Evolutionary conservation across 2,329 filamentous ascomycete genomes (phyloP).

Genomic region (Microdochium nivale): DNA sequence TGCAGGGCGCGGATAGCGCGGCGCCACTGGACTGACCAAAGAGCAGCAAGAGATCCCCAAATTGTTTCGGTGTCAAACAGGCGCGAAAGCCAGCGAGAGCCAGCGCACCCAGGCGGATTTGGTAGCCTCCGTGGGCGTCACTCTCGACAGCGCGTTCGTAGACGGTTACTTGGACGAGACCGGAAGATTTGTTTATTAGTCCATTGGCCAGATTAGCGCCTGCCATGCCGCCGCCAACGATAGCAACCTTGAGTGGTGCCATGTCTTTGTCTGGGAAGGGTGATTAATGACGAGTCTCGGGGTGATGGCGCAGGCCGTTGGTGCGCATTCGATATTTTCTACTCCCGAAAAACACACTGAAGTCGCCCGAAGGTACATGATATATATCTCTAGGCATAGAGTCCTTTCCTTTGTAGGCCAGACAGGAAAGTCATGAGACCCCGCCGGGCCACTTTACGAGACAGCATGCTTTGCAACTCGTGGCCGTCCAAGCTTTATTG

Average conservation of each 20-base stretch:
- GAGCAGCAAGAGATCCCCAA: background rate
- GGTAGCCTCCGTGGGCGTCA: slow-evolving; percentile 8
- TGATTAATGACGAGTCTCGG: background rate
- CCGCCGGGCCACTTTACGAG: background rate
- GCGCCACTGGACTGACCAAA: slow-evolving; percentile 1
- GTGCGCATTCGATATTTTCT: background rate
- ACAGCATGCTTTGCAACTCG: background rate
- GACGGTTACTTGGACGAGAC: slow-evolving; percentile 4
- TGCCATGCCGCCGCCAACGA: slow-evolving; percentile 12
- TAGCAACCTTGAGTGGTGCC: slow-evolving; percentile 8
- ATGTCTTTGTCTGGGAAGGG: background rate
- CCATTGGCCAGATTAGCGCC: slow-evolving; percentile 12
- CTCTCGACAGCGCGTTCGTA: slow-evolving; percentile 8
- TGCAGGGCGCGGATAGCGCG: slow-evolving; percentile 4
- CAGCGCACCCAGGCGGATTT: slow-evolving; percentile 10
- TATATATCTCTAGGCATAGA: background rate
- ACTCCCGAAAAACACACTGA: background rate
- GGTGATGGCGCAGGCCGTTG: background rate
- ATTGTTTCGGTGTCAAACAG: slow-evolving; percentile 6
- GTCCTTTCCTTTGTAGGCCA: background rate
- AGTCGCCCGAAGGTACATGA: background rate
- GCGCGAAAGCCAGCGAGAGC: slow-evolving; percentile 10
- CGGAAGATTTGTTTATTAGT: slow-evolving; percentile 4
- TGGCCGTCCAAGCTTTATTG: no score
- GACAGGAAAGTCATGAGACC: background rate